These are phyloP conservation scores for Hypoxylon cercidicola DNA, from an alignment of 495 filamentous ascomycete genomes.

Conservation along the genomic window DNA sequence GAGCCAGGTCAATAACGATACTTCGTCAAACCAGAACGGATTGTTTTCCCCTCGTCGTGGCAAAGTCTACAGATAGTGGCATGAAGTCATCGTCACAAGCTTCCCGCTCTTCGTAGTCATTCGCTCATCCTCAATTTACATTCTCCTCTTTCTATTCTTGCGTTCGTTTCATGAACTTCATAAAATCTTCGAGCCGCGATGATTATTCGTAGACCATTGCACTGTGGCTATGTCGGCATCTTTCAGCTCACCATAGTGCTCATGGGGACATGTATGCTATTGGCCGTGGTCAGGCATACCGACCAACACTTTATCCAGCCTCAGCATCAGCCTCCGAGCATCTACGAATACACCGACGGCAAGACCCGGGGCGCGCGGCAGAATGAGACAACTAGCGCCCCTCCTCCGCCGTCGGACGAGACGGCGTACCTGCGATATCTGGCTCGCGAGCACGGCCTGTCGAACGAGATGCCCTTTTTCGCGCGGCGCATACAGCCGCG, in stretches of 20 bases:
- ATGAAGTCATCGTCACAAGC: conserved; percentile 12
- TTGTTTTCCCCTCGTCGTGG: neutral
- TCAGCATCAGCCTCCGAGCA: conserved; percentile 14
- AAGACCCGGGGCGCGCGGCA: conserved; percentile 29
- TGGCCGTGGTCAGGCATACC: conserved; percentile 29
- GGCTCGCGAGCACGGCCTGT: conserved; percentile 30
- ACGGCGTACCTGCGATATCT: conserved; percentile 33
- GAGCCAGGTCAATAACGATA: neutral
- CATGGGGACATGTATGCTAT: conserved; percentile 23
- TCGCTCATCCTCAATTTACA: conserved; percentile 2
- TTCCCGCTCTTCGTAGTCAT: conserved; percentile 2
- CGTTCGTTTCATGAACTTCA: conserved; percentile 3
- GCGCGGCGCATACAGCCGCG: conserved; percentile 27
- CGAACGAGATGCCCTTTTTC: conserved; percentile 32
- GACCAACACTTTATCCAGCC: conserved; percentile 5
- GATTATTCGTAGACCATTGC: conserved; percentile 19
- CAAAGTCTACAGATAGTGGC: conserved; percentile 1
- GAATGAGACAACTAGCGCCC: conserved; percentile 2
- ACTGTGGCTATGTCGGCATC: conserved; percentile 2
- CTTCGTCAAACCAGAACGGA: neutral
- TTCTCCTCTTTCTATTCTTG: neutral
- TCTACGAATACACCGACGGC: conserved; percentile 39
- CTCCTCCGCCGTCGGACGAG: conserved; percentile 24
- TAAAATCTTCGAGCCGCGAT: neutral
- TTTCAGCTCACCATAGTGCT: conserved; percentile 16